phyloP scores from a whole-genome alignment of 2,329 filamentous ascomycete genomes.

The Pseudonectria foliicola region DNA sequence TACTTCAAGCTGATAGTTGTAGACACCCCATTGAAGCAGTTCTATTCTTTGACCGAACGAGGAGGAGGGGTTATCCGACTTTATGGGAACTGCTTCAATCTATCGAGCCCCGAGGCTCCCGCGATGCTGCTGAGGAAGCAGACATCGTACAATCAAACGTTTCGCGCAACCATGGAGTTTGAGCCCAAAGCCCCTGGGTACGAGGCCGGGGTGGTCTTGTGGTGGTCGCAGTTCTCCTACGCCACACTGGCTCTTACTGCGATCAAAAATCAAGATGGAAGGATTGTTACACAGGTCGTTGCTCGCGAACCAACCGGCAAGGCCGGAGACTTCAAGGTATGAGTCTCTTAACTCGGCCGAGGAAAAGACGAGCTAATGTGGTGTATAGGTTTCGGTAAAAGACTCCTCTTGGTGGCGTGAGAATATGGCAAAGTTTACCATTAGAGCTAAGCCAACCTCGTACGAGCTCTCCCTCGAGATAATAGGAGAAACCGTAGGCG shows the following conservation, averaged over 20 bases:
- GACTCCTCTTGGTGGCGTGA: neutral
- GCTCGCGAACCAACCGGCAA: constrained; percentile 4
- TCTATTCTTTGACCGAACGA: constrained; percentile 39
- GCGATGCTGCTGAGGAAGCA: constrained; percentile 50
- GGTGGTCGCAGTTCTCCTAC: constrained; percentile 43
- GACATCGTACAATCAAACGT: constrained; percentile 33
- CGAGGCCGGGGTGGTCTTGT: constrained; percentile 47
- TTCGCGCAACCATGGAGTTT: constrained; percentile 39
- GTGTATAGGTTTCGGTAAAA: neutral
- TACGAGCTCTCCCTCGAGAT: constrained; percentile 5
- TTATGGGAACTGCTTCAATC: constrained; percentile 44
- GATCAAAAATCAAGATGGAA: neutral
- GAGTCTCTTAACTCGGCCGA: neutral
- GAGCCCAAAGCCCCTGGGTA: constrained; percentile 32
- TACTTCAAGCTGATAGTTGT: neutral
- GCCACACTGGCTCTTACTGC: constrained; percentile 21
- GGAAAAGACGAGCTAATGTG: neutral
- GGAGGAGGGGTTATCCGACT: constrained; percentile 38
- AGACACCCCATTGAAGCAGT: constrained; percentile 22
- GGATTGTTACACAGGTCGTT: neutral
- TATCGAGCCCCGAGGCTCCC: constrained; percentile 42
- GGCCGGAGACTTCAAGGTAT: constrained; percentile 8
- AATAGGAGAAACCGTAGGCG: neutral
- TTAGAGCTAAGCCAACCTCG: constrained; percentile 1
- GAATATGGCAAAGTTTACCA: neutral